These are phyloP conservation scores for Fraxinus quadrangulata DNA, from an alignment of 257 asterid genomes.

Conservation along the genomic window DNA sequence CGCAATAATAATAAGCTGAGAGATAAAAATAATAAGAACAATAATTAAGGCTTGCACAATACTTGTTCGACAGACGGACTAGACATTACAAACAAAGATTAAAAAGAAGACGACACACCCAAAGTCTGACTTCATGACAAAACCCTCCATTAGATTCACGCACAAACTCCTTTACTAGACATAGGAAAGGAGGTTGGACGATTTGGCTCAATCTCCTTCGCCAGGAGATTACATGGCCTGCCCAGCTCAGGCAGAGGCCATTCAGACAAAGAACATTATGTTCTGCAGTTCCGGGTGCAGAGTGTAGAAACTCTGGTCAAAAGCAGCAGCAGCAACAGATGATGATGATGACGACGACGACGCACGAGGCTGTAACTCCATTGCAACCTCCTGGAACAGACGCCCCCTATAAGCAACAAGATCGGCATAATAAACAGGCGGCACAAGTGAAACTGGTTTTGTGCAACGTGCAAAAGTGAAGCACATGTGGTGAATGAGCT, in stretches of 20 bases:
- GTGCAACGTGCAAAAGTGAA: slow-evolving; percentile 75
- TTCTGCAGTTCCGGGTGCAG: slow-evolving; percentile 54
- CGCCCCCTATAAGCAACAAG: slow-evolving; percentile 73
- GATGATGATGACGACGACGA: slow-evolving; percentile 32
- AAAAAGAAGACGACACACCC: neutral
- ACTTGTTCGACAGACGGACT: too few species aligned
- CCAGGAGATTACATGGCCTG: slow-evolving; percentile 7
- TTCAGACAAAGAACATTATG: slow-evolving; percentile 60
- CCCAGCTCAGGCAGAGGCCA: neutral
- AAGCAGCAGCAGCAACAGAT: slow-evolving; percentile 21
- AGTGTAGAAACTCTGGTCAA: slow-evolving; percentile 39
- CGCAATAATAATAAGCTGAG: too few species aligned
- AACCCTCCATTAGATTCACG: slow-evolving; percentile 33
- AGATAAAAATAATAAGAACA: too few species aligned
- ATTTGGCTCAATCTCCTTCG: slow-evolving; percentile 9
- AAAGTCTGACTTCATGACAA: neutral
- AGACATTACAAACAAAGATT: too few species aligned
- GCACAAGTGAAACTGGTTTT: slow-evolving; percentile 68
- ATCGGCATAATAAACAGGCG: slow-evolving; percentile 71
- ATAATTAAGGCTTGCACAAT: too few species aligned
- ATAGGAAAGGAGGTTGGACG: slow-evolving; percentile 22
- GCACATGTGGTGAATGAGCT: slow-evolving; percentile 57
- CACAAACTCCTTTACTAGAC: slow-evolving; percentile 32
- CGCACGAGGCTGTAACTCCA: slow-evolving; percentile 39
- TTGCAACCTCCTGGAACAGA: slow-evolving; percentile 57